phyloP scores from a whole-genome alignment of 805 yeast species.

The Pichia membranifaciens region DNA sequence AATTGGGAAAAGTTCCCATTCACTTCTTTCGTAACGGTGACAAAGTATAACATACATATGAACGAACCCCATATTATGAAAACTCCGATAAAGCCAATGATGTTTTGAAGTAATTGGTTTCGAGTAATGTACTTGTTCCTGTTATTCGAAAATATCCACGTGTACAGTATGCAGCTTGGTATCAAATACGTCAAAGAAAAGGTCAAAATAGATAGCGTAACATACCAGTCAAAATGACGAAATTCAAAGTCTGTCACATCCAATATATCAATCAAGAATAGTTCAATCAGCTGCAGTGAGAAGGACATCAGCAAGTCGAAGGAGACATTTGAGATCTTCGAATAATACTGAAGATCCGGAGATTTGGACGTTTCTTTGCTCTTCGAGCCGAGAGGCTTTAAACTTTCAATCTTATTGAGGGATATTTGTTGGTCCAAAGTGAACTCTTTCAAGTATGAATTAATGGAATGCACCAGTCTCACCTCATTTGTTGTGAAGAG shows the following conservation, averaged over 20 bases:
- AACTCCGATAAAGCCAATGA: constrained; percentile 2
- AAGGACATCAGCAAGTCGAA: constrained; percentile 25
- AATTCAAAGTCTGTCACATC: constrained; percentile 21
- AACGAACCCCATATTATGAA: constrained; percentile 32
- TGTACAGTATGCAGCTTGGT: constrained; percentile 33
- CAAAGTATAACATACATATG: constrained; percentile 26
- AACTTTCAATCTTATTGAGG: not conserved
- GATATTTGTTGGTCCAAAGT: constrained; percentile 1
- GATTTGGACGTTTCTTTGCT: not conserved
- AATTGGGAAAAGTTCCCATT: constrained; percentile 18
- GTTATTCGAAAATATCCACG: constrained; percentile 8
- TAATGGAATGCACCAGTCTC: constrained; percentile 3
- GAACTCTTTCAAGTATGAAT: not conserved
- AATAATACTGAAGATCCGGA: not conserved
- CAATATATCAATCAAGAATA: constrained; percentile 28
- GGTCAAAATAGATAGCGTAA: constrained; percentile 35
- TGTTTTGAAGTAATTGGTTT: not conserved
- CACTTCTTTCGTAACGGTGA: not conserved
- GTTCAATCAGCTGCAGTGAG: constrained; percentile 23
- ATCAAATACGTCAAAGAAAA: constrained; percentile 36
- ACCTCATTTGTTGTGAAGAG: constrained; percentile 5
- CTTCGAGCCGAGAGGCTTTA: not conserved
- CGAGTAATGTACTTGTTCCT: not conserved
- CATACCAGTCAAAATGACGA: constrained; percentile 33
- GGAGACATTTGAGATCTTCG: constrained; percentile 4